Evolutionary conservation across 768 basidiomycete species (phyloP).

Genomic region (Suillus brevipes): DNA sequence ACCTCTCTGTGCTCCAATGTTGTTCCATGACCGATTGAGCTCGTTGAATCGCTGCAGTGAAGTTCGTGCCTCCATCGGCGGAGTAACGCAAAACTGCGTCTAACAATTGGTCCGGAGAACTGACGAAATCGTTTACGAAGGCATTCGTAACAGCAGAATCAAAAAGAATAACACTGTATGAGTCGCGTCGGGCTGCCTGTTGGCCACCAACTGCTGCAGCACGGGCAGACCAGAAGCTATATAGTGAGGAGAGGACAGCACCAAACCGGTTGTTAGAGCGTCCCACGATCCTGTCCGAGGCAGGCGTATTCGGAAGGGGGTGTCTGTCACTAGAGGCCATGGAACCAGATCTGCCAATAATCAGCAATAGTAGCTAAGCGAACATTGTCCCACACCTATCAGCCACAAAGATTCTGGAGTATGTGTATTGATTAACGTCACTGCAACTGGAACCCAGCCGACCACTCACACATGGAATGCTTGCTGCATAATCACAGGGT

Average conservation of each 20-base stretch:
- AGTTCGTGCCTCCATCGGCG: constrained; percentile 44
- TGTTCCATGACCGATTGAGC: constrained; percentile 42
- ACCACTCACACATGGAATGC: constrained; percentile 59
- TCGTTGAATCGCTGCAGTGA: constrained; percentile 37
- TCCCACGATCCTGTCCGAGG: constrained; percentile 36
- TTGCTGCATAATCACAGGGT: constrained; percentile 52
- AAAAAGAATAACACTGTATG: constrained; percentile 59
- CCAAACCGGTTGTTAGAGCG: constrained; percentile 51
- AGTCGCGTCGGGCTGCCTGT: constrained; percentile 42
- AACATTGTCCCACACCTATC: constrained; percentile 39
- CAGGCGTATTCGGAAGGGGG: constrained; percentile 48
- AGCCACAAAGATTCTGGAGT: constrained; percentile 51
- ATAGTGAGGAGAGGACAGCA: constrained; percentile 56
- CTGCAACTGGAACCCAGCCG: background rate
- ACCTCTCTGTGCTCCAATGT: constrained; percentile 55
- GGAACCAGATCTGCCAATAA: constrained; percentile 45
- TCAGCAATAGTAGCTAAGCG: constrained; percentile 3
- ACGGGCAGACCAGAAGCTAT: constrained; percentile 58
- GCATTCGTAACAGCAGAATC: constrained; percentile 21
- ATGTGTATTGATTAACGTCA: background rate
- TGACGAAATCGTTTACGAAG: constrained; percentile 47
- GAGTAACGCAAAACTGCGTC: constrained; percentile 33
- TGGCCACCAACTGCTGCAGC: constrained; percentile 35
- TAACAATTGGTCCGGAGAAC: constrained; percentile 47
- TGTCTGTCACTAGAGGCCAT: constrained; percentile 44